phyloP scores from a whole-genome alignment of 2,329 filamentous ascomycete genomes.

The Aaosphaeria pasadenensis region DNA sequence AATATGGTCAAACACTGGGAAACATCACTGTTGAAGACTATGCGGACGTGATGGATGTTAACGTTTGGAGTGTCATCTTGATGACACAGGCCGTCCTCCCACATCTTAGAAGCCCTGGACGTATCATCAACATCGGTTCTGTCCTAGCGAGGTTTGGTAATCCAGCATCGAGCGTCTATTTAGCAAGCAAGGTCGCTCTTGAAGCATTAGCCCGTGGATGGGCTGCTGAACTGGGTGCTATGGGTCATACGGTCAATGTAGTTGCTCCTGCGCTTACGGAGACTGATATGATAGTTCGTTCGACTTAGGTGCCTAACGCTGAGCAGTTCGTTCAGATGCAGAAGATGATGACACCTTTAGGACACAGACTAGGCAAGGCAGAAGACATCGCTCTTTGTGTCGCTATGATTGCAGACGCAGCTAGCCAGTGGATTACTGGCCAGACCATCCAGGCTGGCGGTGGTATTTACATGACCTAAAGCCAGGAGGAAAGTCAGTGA shows the following conservation, averaged over 20 bases:
- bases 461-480: too few species aligned
- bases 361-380: slow-evolving; percentile 41
- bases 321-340: slow-evolving; percentile 17
- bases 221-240: slow-evolving; percentile 45
- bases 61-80: slow-evolving; percentile 43
- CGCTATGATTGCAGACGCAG: too few species aligned
- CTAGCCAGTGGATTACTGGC: too few species aligned
- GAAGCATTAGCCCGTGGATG: slow-evolving; percentile 47
- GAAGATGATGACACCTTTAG: slow-evolving; percentile 43
- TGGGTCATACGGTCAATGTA: slow-evolving; percentile 46
- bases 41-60: slow-evolving; percentile 42
- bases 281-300: slow-evolving; percentile 36
- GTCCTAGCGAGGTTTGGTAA: slow-evolving; percentile 36
- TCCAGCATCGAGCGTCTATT: slow-evolving; percentile 46
- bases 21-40: slow-evolving; percentile 24
- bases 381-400: slow-evolving; percentile 52
- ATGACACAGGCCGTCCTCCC: slow-evolving; percentile 39
- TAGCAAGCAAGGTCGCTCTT: slow-evolving; percentile 50
- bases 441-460: too few species aligned
- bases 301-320: slow-evolving; percentile 17
- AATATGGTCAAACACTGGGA: slow-evolving; percentile 36
- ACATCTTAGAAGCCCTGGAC: slow-evolving; percentile 34
- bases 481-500: too few species aligned
- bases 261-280: slow-evolving; percentile 45
- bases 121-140: slow-evolving; percentile 45